Evolutionary conservation across 257 asterid species (phyloP).

Genomic region (Lithospermum erythrorhizon): DNA sequence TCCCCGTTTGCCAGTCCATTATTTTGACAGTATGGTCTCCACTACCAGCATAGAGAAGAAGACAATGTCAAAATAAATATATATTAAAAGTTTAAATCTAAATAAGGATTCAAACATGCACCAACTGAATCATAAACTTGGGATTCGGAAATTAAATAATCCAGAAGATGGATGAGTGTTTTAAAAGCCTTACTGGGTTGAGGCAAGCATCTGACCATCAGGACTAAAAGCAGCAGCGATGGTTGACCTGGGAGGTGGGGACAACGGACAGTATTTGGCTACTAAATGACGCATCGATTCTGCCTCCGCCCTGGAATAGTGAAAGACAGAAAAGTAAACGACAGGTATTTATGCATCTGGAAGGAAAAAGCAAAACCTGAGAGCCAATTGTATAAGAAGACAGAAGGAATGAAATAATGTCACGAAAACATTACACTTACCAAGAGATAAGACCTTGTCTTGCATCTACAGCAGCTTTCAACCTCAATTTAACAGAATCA

Average conservation of each 20-base stretch:
- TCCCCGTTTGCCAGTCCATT: slow-evolving; percentile 81
- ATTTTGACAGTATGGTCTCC: slow-evolving; percentile 98
- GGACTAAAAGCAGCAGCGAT: slow-evolving; percentile 98
- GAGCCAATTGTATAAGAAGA: not conserved
- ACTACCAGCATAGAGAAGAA: slow-evolving; percentile 33
- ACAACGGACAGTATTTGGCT: slow-evolving; percentile 76
- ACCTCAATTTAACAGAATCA: slow-evolving; percentile 34
- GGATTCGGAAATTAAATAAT: not conserved
- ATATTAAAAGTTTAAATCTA: not conserved
- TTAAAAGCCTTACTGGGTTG: slow-evolving; percentile 62
- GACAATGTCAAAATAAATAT: not conserved
- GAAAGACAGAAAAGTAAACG: slow-evolving; percentile 4
- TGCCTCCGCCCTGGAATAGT: slow-evolving; percentile 71
- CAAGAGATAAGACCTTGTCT: slow-evolving; percentile 82
- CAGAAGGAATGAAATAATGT: not conserved
- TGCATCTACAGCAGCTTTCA: slow-evolving; percentile 57
- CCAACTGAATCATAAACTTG: not conserved
- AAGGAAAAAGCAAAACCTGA: not conserved
- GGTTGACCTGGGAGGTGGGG: slow-evolving; percentile 95
- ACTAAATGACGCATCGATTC: slow-evolving; percentile 68
- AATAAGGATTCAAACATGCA: not conserved
- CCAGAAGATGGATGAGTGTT: not conserved
- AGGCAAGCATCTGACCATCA: slow-evolving; percentile 88
- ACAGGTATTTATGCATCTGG: not conserved
- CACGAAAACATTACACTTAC: slow-evolving; percentile 22